Evolutionary conservation across 805 yeast genomes (phyloP), one percentile per base, ranked within the genome.

Genomic region (Candida sithepensis): DNA sequence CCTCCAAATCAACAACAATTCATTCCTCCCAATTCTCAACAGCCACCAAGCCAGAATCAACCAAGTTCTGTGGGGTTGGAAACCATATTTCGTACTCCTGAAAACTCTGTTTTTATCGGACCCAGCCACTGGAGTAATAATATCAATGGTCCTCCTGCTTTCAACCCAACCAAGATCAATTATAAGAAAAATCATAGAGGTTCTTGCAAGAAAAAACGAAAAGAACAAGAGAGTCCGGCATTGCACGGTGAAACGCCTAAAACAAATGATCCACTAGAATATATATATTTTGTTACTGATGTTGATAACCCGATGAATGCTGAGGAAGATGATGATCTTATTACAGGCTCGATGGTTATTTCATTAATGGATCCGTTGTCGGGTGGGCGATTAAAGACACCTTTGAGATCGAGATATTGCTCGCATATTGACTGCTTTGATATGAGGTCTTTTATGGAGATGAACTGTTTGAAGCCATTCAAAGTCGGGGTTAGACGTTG

Each of bases 351-450:
- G 1, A 49, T 64, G 48, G 44, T 60, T 24, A 45, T 67, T n/a
- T 63, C 70, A 0, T 47, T 67, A 19, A 45, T 51, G 23, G 71
- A 67, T 40, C 71, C 71, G 4, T 47, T 67, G 2, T 58, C 68
- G 1, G 67, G 67, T n/a, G 48, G 46, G 12, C 43, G 59, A 36
- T 39, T 66, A 47, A 48, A 45, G 3, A 63, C 61, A 2, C 71
- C 71, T 1, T 44, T 66, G n/a, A 48, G 67, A 39, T 55, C 66
- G 1, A 49, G 58, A 33, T 64, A 46, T 41, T 67, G 71, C 49
- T 61, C 70, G 2, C 71, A 67, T 50, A 43, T 65, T 13, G 69
- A 65, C 43, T 67, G 70, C 45, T 67, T 67, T 44, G 71, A 67
- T 46, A 48, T 66, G 44, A 52, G 52, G 4, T 56, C 65, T 3